These are phyloP conservation scores for Talaromyces proteolyticus DNA, from an alignment of 495 filamentous ascomycete genomes.

Conservation along the genomic window DNA sequence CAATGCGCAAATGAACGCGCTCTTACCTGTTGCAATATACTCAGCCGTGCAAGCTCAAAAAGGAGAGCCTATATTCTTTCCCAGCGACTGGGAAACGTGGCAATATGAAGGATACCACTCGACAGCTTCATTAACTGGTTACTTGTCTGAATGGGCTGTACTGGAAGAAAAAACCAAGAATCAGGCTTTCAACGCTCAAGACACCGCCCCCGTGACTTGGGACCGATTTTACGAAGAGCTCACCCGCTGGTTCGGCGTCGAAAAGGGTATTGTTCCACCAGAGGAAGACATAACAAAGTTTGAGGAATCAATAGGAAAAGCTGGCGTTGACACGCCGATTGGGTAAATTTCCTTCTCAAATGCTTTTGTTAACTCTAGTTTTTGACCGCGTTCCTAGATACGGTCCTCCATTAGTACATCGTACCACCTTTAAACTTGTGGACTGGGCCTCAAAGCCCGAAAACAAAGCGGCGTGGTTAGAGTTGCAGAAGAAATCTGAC, in stretches of 20 bases:
- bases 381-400: slow-evolving; percentile 20
- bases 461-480: slow-evolving; percentile 33
- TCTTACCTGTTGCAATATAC: slow-evolving; percentile 39
- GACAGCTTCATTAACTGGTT: slow-evolving; percentile 32
- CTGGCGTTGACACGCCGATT: slow-evolving; percentile 1
- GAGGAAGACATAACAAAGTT: slow-evolving; percentile 11
- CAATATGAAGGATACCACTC: slow-evolving; percentile 25
- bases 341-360: not conserved
- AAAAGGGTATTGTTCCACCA: slow-evolving; percentile 9
- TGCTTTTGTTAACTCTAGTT: not conserved
- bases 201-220: slow-evolving; percentile 30
- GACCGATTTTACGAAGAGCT: slow-evolving; percentile 36
- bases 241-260: slow-evolving; percentile 33
- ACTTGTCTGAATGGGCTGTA: slow-evolving; percentile 42
- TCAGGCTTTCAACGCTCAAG: slow-evolving; percentile 37
- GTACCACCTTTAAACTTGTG: slow-evolving; percentile 23
- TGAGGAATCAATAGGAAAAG: slow-evolving; percentile 8
- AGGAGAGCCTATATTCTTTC: slow-evolving; percentile 26
- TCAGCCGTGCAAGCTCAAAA: slow-evolving; percentile 28
- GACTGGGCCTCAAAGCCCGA: slow-evolving; percentile 36
- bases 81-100: slow-evolving; percentile 31
- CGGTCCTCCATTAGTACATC: slow-evolving; percentile 21
- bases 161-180: slow-evolving; percentile 22
- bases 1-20: slow-evolving; percentile 39
- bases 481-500: not conserved